phyloP scores from a whole-genome alignment of 164 flowering plant species.

The Dillenia turbinata region DNA sequence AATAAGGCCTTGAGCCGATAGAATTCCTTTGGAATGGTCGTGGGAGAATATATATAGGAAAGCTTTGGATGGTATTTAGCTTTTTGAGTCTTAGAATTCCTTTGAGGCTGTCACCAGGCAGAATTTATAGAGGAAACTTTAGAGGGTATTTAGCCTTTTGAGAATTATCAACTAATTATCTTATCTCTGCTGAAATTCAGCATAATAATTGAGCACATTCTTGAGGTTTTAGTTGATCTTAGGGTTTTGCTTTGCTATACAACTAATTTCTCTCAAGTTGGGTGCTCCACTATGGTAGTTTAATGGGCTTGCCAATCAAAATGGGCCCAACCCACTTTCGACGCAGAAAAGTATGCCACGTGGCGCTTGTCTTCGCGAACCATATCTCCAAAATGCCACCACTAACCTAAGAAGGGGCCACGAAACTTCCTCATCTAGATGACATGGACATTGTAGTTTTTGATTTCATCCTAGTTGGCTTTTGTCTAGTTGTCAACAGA shows the following conservation, averaged over 20 bases:
- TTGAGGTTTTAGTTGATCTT: neutral
- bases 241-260: neutral
- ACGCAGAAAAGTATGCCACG: constrained; percentile 9
- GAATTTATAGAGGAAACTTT: too few relatives aligned
- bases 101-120: neutral
- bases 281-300: constrained; percentile 22
- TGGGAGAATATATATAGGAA: constrained; percentile 12
- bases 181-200: neutral
- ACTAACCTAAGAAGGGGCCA: constrained; percentile 1
- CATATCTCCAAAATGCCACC: constrained; percentile 17
- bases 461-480: neutral
- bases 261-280: constrained; percentile 5
- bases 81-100: neutral
- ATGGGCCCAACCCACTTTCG: constrained; percentile 29
- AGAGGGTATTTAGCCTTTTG: too few relatives aligned
- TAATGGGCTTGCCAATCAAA: constrained; percentile 17
- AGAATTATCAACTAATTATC: too few relatives aligned
- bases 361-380: constrained; percentile 2
- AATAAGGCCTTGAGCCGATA: neutral
- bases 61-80: constrained; percentile 4
- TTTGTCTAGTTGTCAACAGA: constrained; percentile 4
- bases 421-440: constrained; percentile 1
- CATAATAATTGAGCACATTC: constrained; percentile 16
- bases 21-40: constrained; percentile 6
- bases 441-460: constrained; percentile 4